Evolutionary conservation across 2,329 filamentous ascomycete species (phyloP).

Genomic region (Fusarium nodosum): DNA sequence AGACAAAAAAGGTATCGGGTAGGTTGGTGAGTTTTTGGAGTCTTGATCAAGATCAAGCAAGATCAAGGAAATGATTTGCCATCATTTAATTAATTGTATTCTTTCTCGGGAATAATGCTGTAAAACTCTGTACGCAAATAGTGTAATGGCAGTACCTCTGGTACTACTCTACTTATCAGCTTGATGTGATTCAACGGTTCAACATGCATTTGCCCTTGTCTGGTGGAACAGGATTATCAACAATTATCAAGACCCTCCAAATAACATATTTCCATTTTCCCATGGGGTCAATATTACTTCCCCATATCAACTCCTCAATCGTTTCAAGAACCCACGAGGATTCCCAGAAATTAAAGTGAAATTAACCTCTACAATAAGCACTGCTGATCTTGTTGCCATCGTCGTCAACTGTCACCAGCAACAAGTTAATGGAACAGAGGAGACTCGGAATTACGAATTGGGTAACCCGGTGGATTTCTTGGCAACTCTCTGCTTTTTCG

Average conservation of each 20-base stretch:
- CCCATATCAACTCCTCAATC: neutral
- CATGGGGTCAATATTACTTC: constrained; percentile 3
- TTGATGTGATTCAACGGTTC: neutral
- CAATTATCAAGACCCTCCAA: constrained; percentile 1
- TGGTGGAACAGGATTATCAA: neutral
- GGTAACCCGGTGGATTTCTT: constrained; percentile 14
- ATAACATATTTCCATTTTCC: neutral
- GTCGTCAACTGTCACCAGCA: neutral
- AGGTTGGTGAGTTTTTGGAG: neutral
- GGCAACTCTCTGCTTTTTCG: neutral
- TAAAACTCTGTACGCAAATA: neutral
- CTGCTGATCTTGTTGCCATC: constrained; percentile 2
- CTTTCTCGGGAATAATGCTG: neutral
- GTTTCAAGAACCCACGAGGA: constrained; percentile 1
- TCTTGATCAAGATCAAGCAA: neutral
- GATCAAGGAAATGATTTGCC: neutral
- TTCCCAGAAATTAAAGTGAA: constrained; percentile 1
- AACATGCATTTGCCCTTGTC: constrained; percentile 2
- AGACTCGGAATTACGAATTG: neutral
- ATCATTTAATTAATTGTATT: neutral
- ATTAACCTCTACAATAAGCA: constrained; percentile 10
- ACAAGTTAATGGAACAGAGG: neutral
- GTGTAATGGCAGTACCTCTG: too few relatives aligned
- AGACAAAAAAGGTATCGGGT: constrained; percentile 13
- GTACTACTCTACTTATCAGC: neutral